Evolutionary conservation across 306 rosid genomes (phyloP), one percentile per base, ranked within the genome.

Genomic region (Vachellia collinsii): DNA sequence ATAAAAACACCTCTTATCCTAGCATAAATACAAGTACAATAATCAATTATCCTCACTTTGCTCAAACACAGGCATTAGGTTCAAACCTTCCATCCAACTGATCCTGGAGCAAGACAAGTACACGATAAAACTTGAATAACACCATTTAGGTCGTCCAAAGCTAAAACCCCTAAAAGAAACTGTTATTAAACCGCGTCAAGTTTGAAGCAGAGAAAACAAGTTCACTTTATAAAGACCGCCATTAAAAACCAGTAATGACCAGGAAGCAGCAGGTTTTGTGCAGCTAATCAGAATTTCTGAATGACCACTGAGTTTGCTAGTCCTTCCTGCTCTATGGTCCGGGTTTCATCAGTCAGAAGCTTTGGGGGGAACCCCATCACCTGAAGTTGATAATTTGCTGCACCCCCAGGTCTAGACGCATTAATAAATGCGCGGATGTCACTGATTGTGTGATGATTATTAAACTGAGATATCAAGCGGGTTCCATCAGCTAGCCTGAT

Each of bases 341-440:
- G 92, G 44, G 87, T 72, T 50, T 83, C 88, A 78, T 95, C 98
- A 29, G 83, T 81, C 29, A 95, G 88, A 84, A 88, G 79, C 90
- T 91, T 93, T 46, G 98, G 99, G 54, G 99, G 99, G 62, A 95
- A 95, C 3, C 97, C 98, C 98, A 93, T 93, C 69, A 92, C 22
- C 84, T 91, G 99, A 87, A 95, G 87, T 74, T 86, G 98, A 85
- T 93, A 95, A 84, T 85, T 88, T 71, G 77, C 83, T 16, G 84
- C 81, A 68, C 70, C 81, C 63, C 89, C 94, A 6, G 98, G 93
- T 87, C 96, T 86, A 19, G 96, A 91, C 6, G 91, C 88, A 37
- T 93, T 88, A 38, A 95, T 82, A 85, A 95, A 93, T 82, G 86
- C 83, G 17, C 90, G 98, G 58, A 95, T 81, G 81, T 95, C 85